Base-by-base conservation (phyloP, 2,329 filamentous ascomycete genomes). In the Beauveria scarabaeidicola region DNA sequence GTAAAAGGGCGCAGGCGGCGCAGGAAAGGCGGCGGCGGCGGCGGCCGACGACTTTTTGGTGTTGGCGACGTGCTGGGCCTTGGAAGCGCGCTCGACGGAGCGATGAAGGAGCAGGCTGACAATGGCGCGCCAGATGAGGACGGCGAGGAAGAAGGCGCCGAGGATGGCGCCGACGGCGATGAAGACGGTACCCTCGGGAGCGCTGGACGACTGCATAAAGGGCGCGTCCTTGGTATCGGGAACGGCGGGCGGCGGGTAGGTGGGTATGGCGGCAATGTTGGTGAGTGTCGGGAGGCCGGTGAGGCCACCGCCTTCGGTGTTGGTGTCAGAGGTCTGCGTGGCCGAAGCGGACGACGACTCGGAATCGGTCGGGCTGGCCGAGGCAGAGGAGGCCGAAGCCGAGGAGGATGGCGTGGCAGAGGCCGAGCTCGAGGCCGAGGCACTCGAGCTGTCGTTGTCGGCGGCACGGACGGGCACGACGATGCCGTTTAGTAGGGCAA, bases 131-230 rank as follows among this genome's bases (percentile, higher is more conserved):
- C 94, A 99, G 61, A 88, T 80, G 13, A 99, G 80, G 48, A 97
- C 84, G n/a, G 85, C 86, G 9, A 91, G 77, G 11, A 86, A 90
- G 64, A 97, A 84, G 64, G 91, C 87, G 17, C 90, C 94, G 7
- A 99, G 82, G 29, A 91, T 87, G 27, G 91, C 89, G 50, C 94
- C 94, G 1, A 97, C 94, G 23, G 86, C 88, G 67, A 99, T 99
- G 76, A 99, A 99, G 61, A 99, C 88, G 4, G 93, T 97, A 58
- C 94, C 94, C 68, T 97, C 89, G 2, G 94, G 94, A 11, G 92
- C 79, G 57, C 76, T 86, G 1, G 91, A 95, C 68, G 87, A 86
- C 69, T 92, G 87, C 90, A 97, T 96, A 71, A 90, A 99, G 17
- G 93, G 91, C 5, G 94, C 94, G 68, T 88, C 84, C 43, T 83